Percentiles rank a stretch among this genome's conserved stretches.
phyloP scores from a whole-genome alignment of 2,329 filamentous ascomycete species.

The Samsoniella hepiali region DNA sequence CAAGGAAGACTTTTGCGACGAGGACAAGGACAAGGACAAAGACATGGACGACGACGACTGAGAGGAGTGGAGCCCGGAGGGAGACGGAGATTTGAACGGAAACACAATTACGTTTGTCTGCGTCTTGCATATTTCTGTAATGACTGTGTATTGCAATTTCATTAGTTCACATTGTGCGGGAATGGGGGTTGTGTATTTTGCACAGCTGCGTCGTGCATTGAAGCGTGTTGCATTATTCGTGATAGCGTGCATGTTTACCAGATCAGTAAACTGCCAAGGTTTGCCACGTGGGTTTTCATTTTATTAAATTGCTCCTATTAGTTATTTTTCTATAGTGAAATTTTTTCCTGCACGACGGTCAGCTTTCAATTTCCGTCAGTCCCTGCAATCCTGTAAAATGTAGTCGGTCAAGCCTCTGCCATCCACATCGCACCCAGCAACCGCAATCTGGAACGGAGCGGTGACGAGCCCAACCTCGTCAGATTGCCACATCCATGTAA shows the following conservation, averaged over 20 bases:
- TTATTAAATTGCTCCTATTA: not conserved
- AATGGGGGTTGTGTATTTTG: not conserved
- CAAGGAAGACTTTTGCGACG: not conserved
- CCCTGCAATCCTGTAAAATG: conserved; percentile 14
- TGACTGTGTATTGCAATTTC: not conserved
- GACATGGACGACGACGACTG: not conserved
- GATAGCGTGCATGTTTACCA: not conserved
- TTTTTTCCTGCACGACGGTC: not conserved
- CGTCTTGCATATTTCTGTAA: not conserved
- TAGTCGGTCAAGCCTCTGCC: conserved; percentile 9
- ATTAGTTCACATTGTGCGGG: not conserved
- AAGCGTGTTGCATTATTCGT: not conserved
- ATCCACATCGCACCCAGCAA: conserved; percentile 14
- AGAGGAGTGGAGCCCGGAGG: not conserved
- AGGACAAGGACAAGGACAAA: not conserved
- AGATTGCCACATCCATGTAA: conserved; percentile 4
- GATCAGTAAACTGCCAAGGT: not conserved
- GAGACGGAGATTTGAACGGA: not conserved
- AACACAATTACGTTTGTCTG: not conserved
- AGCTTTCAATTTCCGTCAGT: conserved; percentile 18
- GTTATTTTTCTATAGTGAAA: not conserved
- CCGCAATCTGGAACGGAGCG: conserved; percentile 11
- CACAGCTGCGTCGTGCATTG: not conserved
- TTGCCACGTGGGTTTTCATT: not conserved
- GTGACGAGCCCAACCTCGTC: conserved; percentile 1